A percentile compares a stretch with the other conserved stretches of the same genome.
Evolutionary conservation across 2,329 filamentous ascomycete species (phyloP).

Genomic region (Beauveria rudraprayagi): DNA sequence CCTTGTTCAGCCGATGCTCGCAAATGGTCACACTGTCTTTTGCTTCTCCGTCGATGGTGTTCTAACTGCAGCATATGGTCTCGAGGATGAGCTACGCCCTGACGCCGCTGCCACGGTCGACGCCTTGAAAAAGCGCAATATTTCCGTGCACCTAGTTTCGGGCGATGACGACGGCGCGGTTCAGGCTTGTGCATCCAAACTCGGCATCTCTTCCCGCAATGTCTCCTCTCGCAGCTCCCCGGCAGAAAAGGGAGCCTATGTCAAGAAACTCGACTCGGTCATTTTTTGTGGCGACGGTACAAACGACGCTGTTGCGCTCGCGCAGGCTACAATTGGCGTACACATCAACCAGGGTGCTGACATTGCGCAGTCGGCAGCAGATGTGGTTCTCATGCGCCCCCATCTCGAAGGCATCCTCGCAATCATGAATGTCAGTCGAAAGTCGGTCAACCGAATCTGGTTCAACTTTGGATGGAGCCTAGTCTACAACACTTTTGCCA

Average conservation of each 20-base stretch:
- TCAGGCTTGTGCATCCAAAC: constrained; percentile 26
- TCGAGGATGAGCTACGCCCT: constrained; percentile 37
- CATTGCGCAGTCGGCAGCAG: constrained; percentile 57
- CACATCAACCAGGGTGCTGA: constrained; percentile 57
- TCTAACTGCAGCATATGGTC: constrained; percentile 34
- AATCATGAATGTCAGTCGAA: constrained; percentile 45
- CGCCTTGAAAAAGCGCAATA: constrained; percentile 27
- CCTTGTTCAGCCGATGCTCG: constrained; percentile 27
- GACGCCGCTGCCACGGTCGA: constrained; percentile 31
- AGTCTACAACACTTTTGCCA: constrained; percentile 61
- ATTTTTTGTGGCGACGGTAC: constrained; percentile 74
- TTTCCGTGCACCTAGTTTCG: constrained; percentile 41
- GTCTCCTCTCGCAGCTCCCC: constrained; percentile 36
- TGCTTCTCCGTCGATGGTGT: constrained; percentile 34
- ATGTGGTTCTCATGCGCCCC: constrained; percentile 58
- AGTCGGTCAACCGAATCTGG: constrained; percentile 39
- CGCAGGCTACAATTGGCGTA: constrained; percentile 62
- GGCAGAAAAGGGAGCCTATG: constrained; percentile 37
- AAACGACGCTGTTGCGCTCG: constrained; percentile 68
- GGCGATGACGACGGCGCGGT: constrained; percentile 48
- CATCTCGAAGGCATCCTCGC: constrained; percentile 47
- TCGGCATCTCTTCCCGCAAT: constrained; percentile 31
- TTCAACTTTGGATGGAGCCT: constrained; percentile 67
- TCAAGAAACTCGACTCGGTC: constrained; percentile 32
- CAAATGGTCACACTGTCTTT: constrained; percentile 34